phyloP scores from a whole-genome alignment of 306 rosid genomes.

The Cyamopsis tetragonoloba region DNA sequence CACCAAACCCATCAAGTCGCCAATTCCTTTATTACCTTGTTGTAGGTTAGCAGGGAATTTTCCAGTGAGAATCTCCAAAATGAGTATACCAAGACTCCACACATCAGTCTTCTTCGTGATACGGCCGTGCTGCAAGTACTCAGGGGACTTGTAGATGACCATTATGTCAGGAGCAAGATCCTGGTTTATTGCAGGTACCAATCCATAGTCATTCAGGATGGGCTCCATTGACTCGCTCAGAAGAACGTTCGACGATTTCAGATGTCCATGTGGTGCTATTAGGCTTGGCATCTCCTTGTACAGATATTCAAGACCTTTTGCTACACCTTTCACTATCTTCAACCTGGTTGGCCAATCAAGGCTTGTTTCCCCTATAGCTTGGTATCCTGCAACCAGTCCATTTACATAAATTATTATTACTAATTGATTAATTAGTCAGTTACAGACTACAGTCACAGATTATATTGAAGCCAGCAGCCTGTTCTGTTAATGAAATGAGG shows the following conservation, averaged over 20 bases:
- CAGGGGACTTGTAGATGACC: slow-evolving; percentile 80
- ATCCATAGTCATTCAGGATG: slow-evolving; percentile 64
- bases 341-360: slow-evolving; percentile 68
- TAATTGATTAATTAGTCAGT: too few relatives aligned
- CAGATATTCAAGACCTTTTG: slow-evolving; percentile 56
- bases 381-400: slow-evolving; percentile 37
- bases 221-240: slow-evolving; percentile 52
- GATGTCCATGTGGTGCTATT: slow-evolving; percentile 70
- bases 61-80: slow-evolving; percentile 66
- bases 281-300: slow-evolving; percentile 60
- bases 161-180: slow-evolving; percentile 65
- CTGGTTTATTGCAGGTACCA: slow-evolving; percentile 69
- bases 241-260: slow-evolving; percentile 83
- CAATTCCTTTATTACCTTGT: slow-evolving; percentile 45
- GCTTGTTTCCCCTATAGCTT: slow-evolving; percentile 43
- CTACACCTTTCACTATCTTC: slow-evolving; percentile 68
- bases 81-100: slow-evolving; percentile 76
- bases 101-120: slow-evolving; percentile 84
- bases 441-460: too few relatives aligned
- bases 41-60: slow-evolving; percentile 51
- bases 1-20: slow-evolving; percentile 52
- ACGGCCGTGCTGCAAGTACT: slow-evolving; percentile 53
- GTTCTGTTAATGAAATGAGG: too few relatives aligned
- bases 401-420: too few relatives aligned
- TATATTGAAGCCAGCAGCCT: too few relatives aligned